Evolutionary conservation across 2,329 filamentous ascomycete genomes (phyloP), one percentile per base, ranked within the genome.

Genomic region (Epichloe brachyelytri): DNA sequence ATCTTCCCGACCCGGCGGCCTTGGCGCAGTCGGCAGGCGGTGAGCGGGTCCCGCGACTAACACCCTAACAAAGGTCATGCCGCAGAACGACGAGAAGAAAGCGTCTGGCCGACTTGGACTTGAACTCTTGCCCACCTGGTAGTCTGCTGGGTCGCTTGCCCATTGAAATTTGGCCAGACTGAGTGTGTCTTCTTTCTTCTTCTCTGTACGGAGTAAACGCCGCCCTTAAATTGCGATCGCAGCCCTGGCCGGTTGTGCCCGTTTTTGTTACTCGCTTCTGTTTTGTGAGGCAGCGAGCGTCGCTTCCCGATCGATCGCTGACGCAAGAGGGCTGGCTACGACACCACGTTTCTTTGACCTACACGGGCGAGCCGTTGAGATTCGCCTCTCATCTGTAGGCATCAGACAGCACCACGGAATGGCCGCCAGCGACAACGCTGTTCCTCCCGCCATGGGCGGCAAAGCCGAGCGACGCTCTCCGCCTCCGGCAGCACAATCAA

Each of bases 401-500:
- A 14, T 12, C 4, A 11, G 47, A 10, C 26, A n/a, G 4, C 33
- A 7, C 33, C 30, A 6, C 17, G 48, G 17, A 58, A 72, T 72
- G 70, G 68, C 68, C 50, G 62, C 69, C 43, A 71, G 63, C 58
- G 68, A 71, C 52, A 62, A 62, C 50, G 60, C 62, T 46, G 60
- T 62, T 17, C 61, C 64, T 53, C 51, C 65, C 45, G 59, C 62
- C 51, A 54, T 66, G 49, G 60, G 60, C 52, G 65, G 59, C 55
- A 63, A 63, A 51, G 54, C 61, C 56, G 65, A 70, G 50, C 64
- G 64, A 51, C 66, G 65, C 47, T 69, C 69, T 51, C 64, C 62
- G 51, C 61, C 62, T 49, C 60, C 66, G 17, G 58, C 66, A 26
- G 60, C 71, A n/a, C 74, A 74, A 55, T 91, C 88, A 40, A 96